Conservation (phyloP, 2,329 filamentous ascomycete species). For the Helminthosporium solani region DNA sequence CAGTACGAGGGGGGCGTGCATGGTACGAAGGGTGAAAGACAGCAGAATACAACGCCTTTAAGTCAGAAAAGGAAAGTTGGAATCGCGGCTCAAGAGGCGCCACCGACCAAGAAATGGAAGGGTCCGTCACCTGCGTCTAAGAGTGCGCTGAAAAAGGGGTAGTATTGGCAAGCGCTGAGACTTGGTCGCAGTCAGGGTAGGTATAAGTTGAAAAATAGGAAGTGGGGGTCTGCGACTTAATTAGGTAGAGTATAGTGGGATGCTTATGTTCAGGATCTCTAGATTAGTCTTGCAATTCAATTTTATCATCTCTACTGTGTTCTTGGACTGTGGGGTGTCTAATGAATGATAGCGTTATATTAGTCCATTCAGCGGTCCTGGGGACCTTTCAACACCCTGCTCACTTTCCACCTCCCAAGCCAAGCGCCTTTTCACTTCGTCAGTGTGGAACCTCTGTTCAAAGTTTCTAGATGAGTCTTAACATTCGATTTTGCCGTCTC, state of each 20-base stretch:
- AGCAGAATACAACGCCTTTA: too few species aligned
- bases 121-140: not conserved
- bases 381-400: constrained; percentile 59
- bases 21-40: too few species aligned
- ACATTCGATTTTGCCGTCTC: not conserved
- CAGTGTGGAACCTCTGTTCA: not conserved
- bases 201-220: not conserved
- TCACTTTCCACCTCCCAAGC: constrained; percentile 62
- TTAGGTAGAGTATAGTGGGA: not conserved
- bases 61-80: not conserved
- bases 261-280: not conserved
- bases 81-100: not conserved
- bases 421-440: constrained; percentile 63
- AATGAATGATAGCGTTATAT: constrained; percentile 48
- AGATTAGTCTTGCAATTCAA: not conserved
- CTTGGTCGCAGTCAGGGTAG: not conserved
- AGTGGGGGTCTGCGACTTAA: too few species aligned
- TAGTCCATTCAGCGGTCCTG: constrained; percentile 65
- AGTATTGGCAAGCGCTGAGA: not conserved
- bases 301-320: not conserved
- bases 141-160: not conserved
- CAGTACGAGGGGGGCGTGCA: too few species aligned
- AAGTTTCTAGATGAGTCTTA: not conserved
- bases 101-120: not conserved
- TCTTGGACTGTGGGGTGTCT: not conserved